Conservation (phyloP, 768 basidiomycete species). For the Rhodocollybia butyracea region DNA sequence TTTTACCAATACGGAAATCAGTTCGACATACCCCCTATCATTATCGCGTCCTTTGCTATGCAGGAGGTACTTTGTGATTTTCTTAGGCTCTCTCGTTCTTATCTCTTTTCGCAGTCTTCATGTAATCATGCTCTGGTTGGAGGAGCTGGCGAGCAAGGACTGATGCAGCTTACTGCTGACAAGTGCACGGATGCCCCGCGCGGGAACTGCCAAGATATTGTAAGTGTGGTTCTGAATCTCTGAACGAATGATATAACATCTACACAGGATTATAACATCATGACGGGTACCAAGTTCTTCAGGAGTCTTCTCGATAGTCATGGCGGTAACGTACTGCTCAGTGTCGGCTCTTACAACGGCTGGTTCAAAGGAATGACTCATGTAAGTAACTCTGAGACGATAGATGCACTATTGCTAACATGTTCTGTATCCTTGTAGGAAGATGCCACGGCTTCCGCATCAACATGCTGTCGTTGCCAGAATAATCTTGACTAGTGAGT, state of each 20-base stretch:
- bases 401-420: neutral
- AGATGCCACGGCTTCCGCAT: slow-evolving; percentile 55
- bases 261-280: slow-evolving; percentile 66
- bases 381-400: slow-evolving; percentile 29
- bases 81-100: neutral
- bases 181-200: slow-evolving; percentile 63
- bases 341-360: slow-evolving; percentile 77
- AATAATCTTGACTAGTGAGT: slow-evolving; percentile 86
- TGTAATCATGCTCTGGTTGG: slow-evolving; percentile 65
- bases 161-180: slow-evolving; percentile 82
- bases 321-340: slow-evolving; percentile 50
- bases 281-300: slow-evolving; percentile 62
- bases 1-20: slow-evolving; percentile 60
- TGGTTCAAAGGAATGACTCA: slow-evolving; percentile 59
- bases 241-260: neutral
- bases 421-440: slow-evolving; percentile 26
- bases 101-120: slow-evolving; percentile 28
- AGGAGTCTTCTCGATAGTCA: slow-evolving; percentile 42
- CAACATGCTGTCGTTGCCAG: slow-evolving; percentile 67
- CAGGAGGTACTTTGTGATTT: slow-evolving; percentile 51
- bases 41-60: slow-evolving; percentile 86
- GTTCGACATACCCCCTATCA: slow-evolving; percentile 59
- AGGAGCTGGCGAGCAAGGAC: slow-evolving; percentile 77
- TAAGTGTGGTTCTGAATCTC: slow-evolving; percentile 20
- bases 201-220: slow-evolving; percentile 44